Percentiles rank a stretch among this genome's conserved stretches.
These are phyloP conservation scores for Aureobasidium melanogenum DNA, from an alignment of 2,329 filamentous ascomycete species.

Conservation along the genomic window DNA sequence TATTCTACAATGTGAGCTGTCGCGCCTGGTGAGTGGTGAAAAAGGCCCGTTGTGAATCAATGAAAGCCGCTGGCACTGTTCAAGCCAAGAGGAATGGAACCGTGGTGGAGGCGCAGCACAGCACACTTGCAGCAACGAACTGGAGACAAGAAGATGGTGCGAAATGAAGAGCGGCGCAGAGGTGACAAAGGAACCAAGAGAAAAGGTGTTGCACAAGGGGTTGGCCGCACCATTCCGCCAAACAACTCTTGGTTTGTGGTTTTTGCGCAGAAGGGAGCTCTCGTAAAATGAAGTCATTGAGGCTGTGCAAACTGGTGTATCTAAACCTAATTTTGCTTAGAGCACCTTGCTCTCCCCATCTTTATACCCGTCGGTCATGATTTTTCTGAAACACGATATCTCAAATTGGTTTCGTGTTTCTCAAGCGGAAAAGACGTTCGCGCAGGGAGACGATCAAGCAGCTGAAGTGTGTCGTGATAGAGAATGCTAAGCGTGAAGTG, in stretches of 20 bases:
- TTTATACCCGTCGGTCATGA: not conserved
- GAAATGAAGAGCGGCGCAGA: slow-evolving; percentile 8
- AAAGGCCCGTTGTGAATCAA: slow-evolving; percentile 9
- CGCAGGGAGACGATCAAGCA: too few relatives aligned
- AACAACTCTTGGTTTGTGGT: not conserved
- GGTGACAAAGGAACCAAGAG: not conserved
- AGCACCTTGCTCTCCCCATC: not conserved
- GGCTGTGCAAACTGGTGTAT: slow-evolving; percentile 5
- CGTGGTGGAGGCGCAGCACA: slow-evolving; percentile 9
- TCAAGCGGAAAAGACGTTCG: not conserved
- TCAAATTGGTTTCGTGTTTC: not conserved
- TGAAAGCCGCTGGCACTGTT: slow-evolving; percentile 10
- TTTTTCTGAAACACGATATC: not conserved
- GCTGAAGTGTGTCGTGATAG: not conserved
- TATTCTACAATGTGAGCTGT: not conserved
- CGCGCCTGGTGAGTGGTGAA: not conserved
- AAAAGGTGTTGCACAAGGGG: not conserved
- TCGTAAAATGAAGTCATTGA: slow-evolving; percentile 2
- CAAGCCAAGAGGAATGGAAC: slow-evolving; percentile 7
- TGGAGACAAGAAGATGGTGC: not conserved
- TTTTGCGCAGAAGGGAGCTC: not conserved
- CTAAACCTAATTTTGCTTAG: slow-evolving; percentile 8
- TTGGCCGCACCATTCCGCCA: not conserved
- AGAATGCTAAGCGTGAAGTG: not conserved
- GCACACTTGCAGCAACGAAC: slow-evolving; percentile 5